Conservation (phyloP, 108 stramenopile genomes). For the Pseudonitzschia pungens region DNA sequence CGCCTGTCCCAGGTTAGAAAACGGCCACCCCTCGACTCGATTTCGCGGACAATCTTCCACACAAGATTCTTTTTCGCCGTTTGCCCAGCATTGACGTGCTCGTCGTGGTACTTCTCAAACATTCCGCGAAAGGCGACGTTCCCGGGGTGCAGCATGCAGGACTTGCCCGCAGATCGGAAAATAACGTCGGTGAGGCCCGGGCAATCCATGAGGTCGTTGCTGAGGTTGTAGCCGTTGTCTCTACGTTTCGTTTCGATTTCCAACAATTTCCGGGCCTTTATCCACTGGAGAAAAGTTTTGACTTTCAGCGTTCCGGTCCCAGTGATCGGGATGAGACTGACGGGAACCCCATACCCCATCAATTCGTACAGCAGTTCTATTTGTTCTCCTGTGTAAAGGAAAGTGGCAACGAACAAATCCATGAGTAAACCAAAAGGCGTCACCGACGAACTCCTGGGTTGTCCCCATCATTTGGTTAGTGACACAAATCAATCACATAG, state of each 20-base stretch:
- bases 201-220: constrained; percentile 2
- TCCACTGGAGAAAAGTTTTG: constrained; percentile 7
- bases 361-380: constrained; percentile 5
- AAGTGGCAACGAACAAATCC: not conserved
- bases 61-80: constrained; percentile 3
- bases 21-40: not conserved
- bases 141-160: constrained; percentile 9
- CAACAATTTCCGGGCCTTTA: constrained; percentile 5
- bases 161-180: constrained; percentile 12
- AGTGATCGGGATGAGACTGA: constrained; percentile 8
- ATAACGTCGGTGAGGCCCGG: constrained; percentile 5
- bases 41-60: constrained; percentile 10
- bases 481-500: too few species aligned
- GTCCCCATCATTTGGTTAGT: too few species aligned
- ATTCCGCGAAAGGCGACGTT: constrained; percentile 10
- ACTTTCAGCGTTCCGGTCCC: constrained; percentile 7
- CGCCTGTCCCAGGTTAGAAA: constrained; percentile 15
- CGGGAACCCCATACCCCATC: constrained; percentile 19
- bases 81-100: constrained; percentile 1
- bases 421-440: not conserved
- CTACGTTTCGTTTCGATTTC: not conserved
- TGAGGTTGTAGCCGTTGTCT: too few species aligned
- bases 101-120: constrained; percentile 6
- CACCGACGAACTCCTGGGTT: too few species aligned
- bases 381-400: not conserved